phyloP scores from a whole-genome alignment of 768 basidiomycete species.

The Macrolepiota dolichaula region DNA sequence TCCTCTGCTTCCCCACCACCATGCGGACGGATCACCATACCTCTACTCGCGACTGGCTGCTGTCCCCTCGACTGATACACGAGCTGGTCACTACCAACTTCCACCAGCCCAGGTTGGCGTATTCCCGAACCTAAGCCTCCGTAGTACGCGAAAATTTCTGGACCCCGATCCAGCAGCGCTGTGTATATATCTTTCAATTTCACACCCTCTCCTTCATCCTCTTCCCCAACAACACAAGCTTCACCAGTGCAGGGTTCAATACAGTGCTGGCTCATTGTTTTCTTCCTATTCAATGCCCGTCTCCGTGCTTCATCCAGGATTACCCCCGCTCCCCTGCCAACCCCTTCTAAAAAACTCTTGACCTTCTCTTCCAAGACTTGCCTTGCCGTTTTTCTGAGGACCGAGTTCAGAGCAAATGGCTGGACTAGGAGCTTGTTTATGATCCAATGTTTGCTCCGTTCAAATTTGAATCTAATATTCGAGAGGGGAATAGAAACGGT shows the following conservation, averaged over 20 bases:
- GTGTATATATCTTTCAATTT: constrained; percentile 17
- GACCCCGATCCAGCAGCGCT: constrained; percentile 15
- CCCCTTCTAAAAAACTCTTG: constrained; percentile 20
- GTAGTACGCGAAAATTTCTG: constrained; percentile 1
- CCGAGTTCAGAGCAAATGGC: constrained; percentile 28
- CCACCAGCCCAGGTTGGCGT: not conserved
- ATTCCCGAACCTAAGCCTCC: not conserved
- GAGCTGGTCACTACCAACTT: constrained; percentile 5
- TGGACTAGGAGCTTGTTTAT: constrained; percentile 34
- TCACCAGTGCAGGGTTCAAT: no score
- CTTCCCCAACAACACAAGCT: not conserved
- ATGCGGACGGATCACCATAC: constrained; percentile 16
- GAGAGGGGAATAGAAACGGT: constrained; percentile 25
- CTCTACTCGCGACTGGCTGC: not conserved
- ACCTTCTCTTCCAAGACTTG: constrained; percentile 25
- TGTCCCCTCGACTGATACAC: constrained; percentile 16
- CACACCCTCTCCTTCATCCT: constrained; percentile 13
- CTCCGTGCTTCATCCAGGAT: constrained; percentile 20
- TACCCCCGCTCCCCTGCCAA: constrained; percentile 25
- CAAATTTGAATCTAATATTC: constrained; percentile 27
- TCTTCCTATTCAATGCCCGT: constrained; percentile 13
- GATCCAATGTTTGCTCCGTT: constrained; percentile 36
- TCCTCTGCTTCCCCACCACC: constrained; percentile 5
- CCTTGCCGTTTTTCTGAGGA: constrained; percentile 24
- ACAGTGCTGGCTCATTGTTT: no score